Percentiles rank a stretch among this genome's conserved stretches.
Conservation (phyloP, 805 yeast genomes). For the Saturnispora bothae region DNA sequence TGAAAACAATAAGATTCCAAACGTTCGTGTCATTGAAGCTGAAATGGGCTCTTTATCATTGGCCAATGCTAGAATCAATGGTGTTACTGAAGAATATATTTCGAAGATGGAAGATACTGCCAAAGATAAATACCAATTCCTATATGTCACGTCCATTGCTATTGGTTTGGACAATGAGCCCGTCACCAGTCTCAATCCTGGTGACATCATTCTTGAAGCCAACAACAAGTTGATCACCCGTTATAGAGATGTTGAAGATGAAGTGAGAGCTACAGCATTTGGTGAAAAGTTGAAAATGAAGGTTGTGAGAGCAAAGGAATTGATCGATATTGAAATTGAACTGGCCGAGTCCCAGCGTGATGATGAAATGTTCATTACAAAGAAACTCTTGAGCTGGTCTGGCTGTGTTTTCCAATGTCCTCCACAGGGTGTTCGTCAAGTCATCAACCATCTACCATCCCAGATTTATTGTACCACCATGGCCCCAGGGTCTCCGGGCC, state of each 20-base stretch:
- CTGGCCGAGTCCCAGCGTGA: constrained; percentile 46
- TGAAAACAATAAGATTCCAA: constrained; percentile 37
- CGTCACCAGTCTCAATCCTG: constrained; percentile 35
- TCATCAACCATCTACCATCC: constrained; percentile 66
- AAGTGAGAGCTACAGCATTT: constrained; percentile 19
- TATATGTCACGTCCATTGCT: constrained; percentile 57
- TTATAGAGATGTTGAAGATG: constrained; percentile 51
- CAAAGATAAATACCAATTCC: constrained; percentile 57
- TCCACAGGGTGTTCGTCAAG: constrained; percentile 87
- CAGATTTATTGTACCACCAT: constrained; percentile 73
- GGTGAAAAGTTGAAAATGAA: constrained; percentile 38
- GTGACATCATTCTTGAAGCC: constrained; percentile 69
- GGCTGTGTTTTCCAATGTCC: constrained; percentile 80
- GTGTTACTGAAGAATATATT: constrained; percentile 85
- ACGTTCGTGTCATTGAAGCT: constrained; percentile 61
- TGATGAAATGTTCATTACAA: constrained; percentile 35
- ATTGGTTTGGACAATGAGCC: constrained; percentile 22
- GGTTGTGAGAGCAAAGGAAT: constrained; percentile 62
- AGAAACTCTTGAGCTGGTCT: constrained; percentile 67
- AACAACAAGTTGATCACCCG: constrained; percentile 55
- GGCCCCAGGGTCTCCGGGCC: constrained; percentile 77
- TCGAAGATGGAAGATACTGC: constrained; percentile 43
- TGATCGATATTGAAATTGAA: constrained; percentile 50
- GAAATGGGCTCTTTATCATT: constrained; percentile 63
- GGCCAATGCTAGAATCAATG: constrained; percentile 69